Conservation (phyloP, 768 basidiomycete genomes). For the Phaeotremella skinneri region DNA sequence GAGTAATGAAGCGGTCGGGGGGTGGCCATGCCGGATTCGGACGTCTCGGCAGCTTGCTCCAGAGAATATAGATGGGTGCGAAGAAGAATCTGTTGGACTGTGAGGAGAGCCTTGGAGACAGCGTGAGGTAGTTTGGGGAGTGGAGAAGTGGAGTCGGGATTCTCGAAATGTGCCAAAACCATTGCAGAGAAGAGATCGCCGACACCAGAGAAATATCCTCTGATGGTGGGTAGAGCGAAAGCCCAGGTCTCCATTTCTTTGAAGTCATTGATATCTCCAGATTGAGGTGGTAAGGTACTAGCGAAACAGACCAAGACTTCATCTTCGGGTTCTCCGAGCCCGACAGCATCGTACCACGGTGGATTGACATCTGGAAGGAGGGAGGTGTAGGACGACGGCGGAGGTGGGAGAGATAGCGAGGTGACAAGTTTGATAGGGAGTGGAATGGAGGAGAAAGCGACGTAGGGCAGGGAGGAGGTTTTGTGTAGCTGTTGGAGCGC, state of each 20-base stretch:
- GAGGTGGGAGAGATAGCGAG: constrained; percentile 50
- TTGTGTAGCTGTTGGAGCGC: constrained; percentile 74
- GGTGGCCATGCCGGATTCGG: constrained; percentile 19
- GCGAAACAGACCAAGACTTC: constrained; percentile 75
- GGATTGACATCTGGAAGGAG: constrained; percentile 29
- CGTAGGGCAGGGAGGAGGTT: constrained; percentile 72
- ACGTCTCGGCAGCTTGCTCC: constrained; percentile 3
- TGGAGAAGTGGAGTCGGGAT: constrained; percentile 13
- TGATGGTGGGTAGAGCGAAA: constrained; percentile 70
- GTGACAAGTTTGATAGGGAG: constrained; percentile 61
- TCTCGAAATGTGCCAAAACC: constrained; percentile 71
- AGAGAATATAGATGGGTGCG: constrained; percentile 38
- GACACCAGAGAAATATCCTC: constrained; percentile 93
- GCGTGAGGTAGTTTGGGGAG: constrained; percentile 36
- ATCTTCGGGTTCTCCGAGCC: constrained; percentile 17
- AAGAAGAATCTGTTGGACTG: constrained; percentile 48
- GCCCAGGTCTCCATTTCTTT: constrained; percentile 55
- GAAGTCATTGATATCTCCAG: constrained; percentile 33
- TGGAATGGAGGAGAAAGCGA: constrained; percentile 89
- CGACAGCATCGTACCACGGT: constrained; percentile 31
- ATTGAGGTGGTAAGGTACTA: constrained; percentile 53
- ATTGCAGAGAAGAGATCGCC: constrained; percentile 96
- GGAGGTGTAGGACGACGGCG: constrained; percentile 29
- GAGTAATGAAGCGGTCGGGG: constrained; percentile 19
- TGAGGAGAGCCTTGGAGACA: constrained; percentile 40